Evolutionary conservation across 345 rosid species (phyloP).

Genomic region (Atalantia buxifolia): DNA sequence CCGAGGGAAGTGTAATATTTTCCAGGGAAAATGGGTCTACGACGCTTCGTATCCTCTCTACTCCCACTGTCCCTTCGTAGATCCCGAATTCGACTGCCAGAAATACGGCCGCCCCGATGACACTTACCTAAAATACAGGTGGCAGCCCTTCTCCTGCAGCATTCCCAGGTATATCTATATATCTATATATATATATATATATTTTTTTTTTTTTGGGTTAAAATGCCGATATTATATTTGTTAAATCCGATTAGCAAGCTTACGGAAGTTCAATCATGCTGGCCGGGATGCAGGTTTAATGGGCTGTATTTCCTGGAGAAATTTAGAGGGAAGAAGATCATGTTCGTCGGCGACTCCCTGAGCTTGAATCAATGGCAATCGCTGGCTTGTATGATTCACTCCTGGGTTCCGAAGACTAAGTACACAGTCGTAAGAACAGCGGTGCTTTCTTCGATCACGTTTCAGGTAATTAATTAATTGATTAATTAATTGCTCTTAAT

Average conservation of each 20-base stretch:
- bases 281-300: slow-evolving; percentile 56
- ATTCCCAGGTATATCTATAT: slow-evolving; percentile 39
- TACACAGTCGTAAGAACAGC: slow-evolving; percentile 34
- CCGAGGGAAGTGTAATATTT: slow-evolving; percentile 40
- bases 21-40: slow-evolving; percentile 56
- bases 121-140: slow-evolving; percentile 50
- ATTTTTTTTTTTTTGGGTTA: too few species aligned
- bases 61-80: slow-evolving; percentile 55
- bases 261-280: background rate
- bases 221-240: too few species aligned
- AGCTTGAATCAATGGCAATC: slow-evolving; percentile 85
- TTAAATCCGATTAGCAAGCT: background rate
- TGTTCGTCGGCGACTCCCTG: slow-evolving; percentile 98
- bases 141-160: slow-evolving; percentile 60
- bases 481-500: background rate
- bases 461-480: slow-evolving; percentile 42
- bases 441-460: slow-evolving; percentile 61
- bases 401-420: slow-evolving; percentile 68
- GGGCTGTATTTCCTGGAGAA: slow-evolving; percentile 67
- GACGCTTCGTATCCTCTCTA: slow-evolving; percentile 55
- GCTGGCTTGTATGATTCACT: slow-evolving; percentile 61
- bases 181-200: too few species aligned
- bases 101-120: slow-evolving; percentile 53
- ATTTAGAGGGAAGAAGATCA: slow-evolving; percentile 91
- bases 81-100: slow-evolving; percentile 52